Conservation (phyloP, 495 filamentous ascomycete species). For the Amorphotheca resinae region DNA sequence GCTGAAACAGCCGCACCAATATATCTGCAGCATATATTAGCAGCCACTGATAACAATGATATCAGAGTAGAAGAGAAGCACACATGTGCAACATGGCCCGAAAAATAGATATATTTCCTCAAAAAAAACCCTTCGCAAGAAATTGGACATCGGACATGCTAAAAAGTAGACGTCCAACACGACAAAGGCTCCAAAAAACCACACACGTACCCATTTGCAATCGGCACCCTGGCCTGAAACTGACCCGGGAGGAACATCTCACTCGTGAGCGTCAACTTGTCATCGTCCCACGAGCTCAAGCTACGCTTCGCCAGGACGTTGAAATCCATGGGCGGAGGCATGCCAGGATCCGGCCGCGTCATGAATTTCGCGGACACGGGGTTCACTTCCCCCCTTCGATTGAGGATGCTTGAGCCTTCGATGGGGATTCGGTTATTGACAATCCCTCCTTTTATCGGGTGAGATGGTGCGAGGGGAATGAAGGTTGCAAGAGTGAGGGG, state of each 20-base stretch:
- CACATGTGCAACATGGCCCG: no score
- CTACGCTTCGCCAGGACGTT: not conserved
- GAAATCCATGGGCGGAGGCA: conserved; percentile 2
- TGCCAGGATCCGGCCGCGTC: not conserved
- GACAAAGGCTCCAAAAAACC: no score
- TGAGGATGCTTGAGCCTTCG: no score
- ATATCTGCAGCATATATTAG: conserved; percentile 18
- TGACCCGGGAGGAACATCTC: conserved; percentile 42
- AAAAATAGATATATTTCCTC: no score
- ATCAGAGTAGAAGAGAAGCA: not conserved
- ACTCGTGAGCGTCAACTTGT: conserved; percentile 45
- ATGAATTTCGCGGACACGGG: conserved; percentile 3
- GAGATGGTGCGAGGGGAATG: no score
- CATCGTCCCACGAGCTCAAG: conserved; percentile 41
- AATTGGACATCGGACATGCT: no score
- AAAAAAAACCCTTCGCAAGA: no score
- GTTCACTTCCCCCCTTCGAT: conserved; percentile 5
- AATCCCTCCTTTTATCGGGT: no score
- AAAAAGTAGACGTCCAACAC: no score
- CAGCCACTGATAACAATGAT: not conserved
- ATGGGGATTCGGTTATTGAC: no score
- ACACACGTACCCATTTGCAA: conserved; percentile 36
- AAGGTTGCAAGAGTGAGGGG: no score
- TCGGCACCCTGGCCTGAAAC: conserved; percentile 45
- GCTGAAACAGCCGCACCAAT: conserved; percentile 39